A percentile compares a stretch with the other conserved stretches of the same genome.
Conservation (phyloP, 1,284 basidiomycete species). For the Trichosporon sp. region DNA sequence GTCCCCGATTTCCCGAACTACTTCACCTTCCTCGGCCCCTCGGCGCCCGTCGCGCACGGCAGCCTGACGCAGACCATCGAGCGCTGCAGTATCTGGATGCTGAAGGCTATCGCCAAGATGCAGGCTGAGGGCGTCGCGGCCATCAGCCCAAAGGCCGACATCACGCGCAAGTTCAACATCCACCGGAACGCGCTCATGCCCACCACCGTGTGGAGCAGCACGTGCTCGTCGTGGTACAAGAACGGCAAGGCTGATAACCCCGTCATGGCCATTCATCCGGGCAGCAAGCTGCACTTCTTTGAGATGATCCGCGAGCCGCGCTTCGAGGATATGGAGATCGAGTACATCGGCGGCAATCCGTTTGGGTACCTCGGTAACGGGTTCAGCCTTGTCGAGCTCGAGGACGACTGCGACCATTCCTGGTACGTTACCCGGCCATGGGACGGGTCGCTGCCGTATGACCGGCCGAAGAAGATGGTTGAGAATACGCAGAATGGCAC, state of each 20-base stretch:
- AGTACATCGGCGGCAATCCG: conserved; percentile 23
- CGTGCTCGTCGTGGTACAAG: conserved; percentile 30
- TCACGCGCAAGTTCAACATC: conserved; percentile 34
- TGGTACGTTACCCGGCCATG: conserved; percentile 10
- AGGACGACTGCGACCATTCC: conserved; percentile 12
- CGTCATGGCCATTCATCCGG: conserved; percentile 23
- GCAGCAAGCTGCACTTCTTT: conserved; percentile 24
- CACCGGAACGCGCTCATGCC: conserved; percentile 30
- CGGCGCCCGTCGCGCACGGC: conserved; percentile 28
- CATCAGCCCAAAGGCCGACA: conserved; percentile 27
- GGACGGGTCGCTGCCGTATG: conserved; percentile 4
- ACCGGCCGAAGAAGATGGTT: not conserved
- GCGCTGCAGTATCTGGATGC: conserved; percentile 12
- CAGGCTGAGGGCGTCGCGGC: conserved; percentile 22
- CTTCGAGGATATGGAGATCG: conserved; percentile 38
- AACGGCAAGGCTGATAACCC: conserved; percentile 16
- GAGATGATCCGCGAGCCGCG: conserved; percentile 29
- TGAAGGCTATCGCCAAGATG: conserved; percentile 25
- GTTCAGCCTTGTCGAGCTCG: conserved; percentile 26
- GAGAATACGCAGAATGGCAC: not conserved
- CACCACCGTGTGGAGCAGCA: conserved; percentile 27
- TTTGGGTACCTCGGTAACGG: conserved; percentile 34
- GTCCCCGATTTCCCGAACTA: conserved; percentile 36
- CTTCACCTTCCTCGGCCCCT: conserved; percentile 27
- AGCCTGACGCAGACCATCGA: conserved; percentile 28